Conservation (phyloP, 176 grass and related monocot genomes). For the Pontederia crassipes region DNA sequence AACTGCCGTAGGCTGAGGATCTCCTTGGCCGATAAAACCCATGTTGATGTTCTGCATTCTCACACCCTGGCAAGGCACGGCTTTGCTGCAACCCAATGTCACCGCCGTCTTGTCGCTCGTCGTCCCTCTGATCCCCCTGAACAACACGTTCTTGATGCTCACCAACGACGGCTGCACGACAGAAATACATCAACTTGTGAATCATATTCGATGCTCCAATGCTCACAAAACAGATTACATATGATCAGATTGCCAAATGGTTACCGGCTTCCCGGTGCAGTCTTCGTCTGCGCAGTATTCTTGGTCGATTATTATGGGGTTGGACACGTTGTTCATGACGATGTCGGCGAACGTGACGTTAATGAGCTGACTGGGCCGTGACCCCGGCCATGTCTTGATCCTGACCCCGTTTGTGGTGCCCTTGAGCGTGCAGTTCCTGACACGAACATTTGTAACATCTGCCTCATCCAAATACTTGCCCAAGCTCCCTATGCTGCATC, state of each 20-base stretch:
- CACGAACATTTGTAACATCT: slow-evolving; percentile 16
- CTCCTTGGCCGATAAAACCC: neutral
- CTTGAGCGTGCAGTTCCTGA: slow-evolving; percentile 22
- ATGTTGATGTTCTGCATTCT: slow-evolving; percentile 23
- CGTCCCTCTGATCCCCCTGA: slow-evolving; percentile 21
- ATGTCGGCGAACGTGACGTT: slow-evolving; percentile 31
- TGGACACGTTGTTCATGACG: slow-evolving; percentile 21
- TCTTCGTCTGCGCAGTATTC: slow-evolving; percentile 13
- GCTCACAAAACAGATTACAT: neutral
- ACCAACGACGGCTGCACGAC: slow-evolving; percentile 28
- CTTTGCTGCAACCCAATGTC: slow-evolving; percentile 18
- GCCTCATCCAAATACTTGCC: slow-evolving; percentile 28
- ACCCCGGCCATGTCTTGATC: slow-evolving; percentile 37
- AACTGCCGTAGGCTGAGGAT: neutral
- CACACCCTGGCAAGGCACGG: slow-evolving; percentile 20
- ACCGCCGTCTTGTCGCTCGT: slow-evolving; percentile 17
- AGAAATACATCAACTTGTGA: neutral
- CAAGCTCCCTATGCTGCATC: slow-evolving; percentile 26
- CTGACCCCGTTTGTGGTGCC: slow-evolving; percentile 27
- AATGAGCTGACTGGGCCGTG: slow-evolving; percentile 22
- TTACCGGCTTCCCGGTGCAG: slow-evolving; percentile 7
- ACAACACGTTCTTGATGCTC: slow-evolving; percentile 21
- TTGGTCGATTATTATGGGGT: slow-evolving; percentile 39
- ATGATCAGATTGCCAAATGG: slow-evolving; percentile 4
- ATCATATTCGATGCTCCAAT: neutral